Conservation (phyloP, 352 stramenopile species). For the Globisporangium yorkense region DNA sequence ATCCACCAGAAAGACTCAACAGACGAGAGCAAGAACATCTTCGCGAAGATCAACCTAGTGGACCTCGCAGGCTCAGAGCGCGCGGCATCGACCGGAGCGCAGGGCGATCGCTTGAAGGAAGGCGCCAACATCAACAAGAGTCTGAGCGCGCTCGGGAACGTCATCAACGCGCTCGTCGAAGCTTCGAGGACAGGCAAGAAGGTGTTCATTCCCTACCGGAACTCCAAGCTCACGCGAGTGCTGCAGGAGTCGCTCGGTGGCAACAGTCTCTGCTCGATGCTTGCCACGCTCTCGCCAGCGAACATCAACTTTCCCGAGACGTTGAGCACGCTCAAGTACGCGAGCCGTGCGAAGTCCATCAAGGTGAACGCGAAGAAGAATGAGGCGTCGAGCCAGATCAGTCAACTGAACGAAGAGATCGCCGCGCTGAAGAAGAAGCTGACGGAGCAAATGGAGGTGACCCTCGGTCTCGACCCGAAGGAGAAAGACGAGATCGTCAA, state of each 20-base stretch:
- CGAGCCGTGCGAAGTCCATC: conserved; percentile 92
- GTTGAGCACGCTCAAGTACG: conserved; percentile 94
- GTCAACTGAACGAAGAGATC: conserved; percentile 89
- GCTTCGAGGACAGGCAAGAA: conserved; percentile 78
- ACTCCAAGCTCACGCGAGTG: conserved; percentile 93
- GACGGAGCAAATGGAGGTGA: conserved; percentile 59
- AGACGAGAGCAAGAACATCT: conserved; percentile 82
- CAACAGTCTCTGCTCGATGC: conserved; percentile 94
- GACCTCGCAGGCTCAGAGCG: conserved; percentile 91
- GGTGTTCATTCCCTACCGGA: conserved; percentile 90
- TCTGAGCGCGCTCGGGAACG: conserved; percentile 89
- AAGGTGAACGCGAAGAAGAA: conserved; percentile 93
- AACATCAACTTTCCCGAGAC: conserved; percentile 95
- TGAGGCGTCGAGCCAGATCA: conserved; percentile 88
- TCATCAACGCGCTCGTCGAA: conserved; percentile 92
- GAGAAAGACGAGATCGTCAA: conserved; percentile 87
- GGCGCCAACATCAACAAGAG: conserved; percentile 94
- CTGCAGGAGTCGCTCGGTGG: conserved; percentile 90
- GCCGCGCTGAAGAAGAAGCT: conserved; percentile 85
- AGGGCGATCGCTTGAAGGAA: conserved; percentile 89
- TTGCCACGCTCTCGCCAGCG: conserved; percentile 91
- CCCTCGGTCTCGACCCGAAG: conserved; percentile 66
- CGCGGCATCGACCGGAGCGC: conserved; percentile 87
- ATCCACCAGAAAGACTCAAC: conserved; percentile 90
- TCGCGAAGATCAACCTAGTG: conserved; percentile 94